Conservation (phyloP, 2,329 filamentous ascomycete species). For the Ophiostoma populinum region DNA sequence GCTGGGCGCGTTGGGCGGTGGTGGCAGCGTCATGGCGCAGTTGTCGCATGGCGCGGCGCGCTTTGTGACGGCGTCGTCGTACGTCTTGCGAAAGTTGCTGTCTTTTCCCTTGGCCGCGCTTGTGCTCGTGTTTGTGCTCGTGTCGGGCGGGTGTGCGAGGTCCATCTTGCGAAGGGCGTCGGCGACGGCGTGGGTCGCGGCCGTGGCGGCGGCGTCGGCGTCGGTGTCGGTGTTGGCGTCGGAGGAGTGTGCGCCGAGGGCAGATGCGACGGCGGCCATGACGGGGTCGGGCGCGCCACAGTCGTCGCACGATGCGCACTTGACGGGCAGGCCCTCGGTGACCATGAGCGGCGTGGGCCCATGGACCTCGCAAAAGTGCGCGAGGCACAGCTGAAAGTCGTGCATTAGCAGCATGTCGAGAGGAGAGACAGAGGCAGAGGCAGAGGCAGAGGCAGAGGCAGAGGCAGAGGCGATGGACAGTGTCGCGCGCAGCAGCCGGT, state of each 20-base stretch:
- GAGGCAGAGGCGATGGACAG: background rate
- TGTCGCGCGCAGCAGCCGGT: too few relatives aligned
- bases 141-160: conserved; percentile 13
- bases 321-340: conserved; percentile 45
- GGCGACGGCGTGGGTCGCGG: conserved; percentile 21
- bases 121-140: background rate
- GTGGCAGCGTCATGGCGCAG: conserved; percentile 48
- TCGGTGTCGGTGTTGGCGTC: too few relatives aligned
- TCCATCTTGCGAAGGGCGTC: conserved; percentile 32
- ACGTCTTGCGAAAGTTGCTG: conserved; percentile 37
- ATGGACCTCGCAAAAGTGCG: conserved; percentile 55
- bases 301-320: conserved; percentile 42
- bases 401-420: conserved; percentile 21
- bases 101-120: too few relatives aligned
- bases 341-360: conserved; percentile 54
- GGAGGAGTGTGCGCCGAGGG: conserved; percentile 12
- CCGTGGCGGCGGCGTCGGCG: conserved; percentile 17
- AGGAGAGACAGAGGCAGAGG: background rate
- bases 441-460: background rate
- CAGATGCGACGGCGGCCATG: conserved; percentile 16
- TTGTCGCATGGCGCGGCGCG: conserved; percentile 49
- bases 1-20: too few relatives aligned
- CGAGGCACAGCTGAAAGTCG: conserved; percentile 44
- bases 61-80: conserved; percentile 47
- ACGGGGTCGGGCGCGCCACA: conserved; percentile 17